phyloP scores from a whole-genome alignment of 2,329 filamentous ascomycete genomes.

The Epichloe typhina region DNA sequence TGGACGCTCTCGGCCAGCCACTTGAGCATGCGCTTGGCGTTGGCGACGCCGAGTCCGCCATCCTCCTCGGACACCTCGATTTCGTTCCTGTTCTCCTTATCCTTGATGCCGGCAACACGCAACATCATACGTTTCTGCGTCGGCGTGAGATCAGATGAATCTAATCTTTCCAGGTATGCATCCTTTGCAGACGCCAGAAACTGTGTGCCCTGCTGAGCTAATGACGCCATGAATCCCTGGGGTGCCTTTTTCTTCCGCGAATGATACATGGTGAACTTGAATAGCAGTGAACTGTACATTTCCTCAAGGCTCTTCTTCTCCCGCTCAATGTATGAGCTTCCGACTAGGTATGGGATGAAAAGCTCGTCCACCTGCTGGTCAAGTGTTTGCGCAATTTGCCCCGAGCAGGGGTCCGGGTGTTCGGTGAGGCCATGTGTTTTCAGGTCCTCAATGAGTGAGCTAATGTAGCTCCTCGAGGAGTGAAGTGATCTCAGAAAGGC shows the following conservation, averaged over 20 bases:
- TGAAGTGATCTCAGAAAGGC: slow-evolving; percentile 87
- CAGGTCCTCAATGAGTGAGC: slow-evolving; percentile 75
- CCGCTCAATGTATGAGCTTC: slow-evolving; percentile 57
- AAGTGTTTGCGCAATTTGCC: slow-evolving; percentile 65
- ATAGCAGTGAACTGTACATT: slow-evolving; percentile 78
- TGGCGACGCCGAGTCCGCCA: slow-evolving; percentile 66
- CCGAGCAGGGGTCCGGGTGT: slow-evolving; percentile 80
- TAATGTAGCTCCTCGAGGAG: slow-evolving; percentile 80
- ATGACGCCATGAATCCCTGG: slow-evolving; percentile 81
- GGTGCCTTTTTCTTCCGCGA: slow-evolving; percentile 76
- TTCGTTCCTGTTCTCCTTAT: slow-evolving; percentile 65
- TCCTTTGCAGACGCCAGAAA: slow-evolving; percentile 79
- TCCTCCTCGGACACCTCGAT: slow-evolving; percentile 88
- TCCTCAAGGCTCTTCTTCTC: slow-evolving; percentile 62
- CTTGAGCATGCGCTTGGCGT: slow-evolving; percentile 94
- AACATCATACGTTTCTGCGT: slow-evolving; percentile 87
- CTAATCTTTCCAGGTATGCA: slow-evolving; percentile 77
- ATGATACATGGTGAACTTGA: slow-evolving; percentile 96
- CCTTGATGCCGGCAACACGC: slow-evolving; percentile 72
- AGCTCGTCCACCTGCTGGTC: slow-evolving; percentile 67
- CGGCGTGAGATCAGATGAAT: slow-evolving; percentile 74
- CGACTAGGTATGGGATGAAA: slow-evolving; percentile 57
- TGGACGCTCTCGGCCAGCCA: slow-evolving; percentile 95
- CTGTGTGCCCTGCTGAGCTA: slow-evolving; percentile 83
- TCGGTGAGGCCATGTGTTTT: slow-evolving; percentile 92